Percentiles rank a stretch among this genome's conserved stretches.
Evolutionary conservation across 2,329 filamentous ascomycete genomes (phyloP).

Genomic region (Verticillium zaregamsianum): DNA sequence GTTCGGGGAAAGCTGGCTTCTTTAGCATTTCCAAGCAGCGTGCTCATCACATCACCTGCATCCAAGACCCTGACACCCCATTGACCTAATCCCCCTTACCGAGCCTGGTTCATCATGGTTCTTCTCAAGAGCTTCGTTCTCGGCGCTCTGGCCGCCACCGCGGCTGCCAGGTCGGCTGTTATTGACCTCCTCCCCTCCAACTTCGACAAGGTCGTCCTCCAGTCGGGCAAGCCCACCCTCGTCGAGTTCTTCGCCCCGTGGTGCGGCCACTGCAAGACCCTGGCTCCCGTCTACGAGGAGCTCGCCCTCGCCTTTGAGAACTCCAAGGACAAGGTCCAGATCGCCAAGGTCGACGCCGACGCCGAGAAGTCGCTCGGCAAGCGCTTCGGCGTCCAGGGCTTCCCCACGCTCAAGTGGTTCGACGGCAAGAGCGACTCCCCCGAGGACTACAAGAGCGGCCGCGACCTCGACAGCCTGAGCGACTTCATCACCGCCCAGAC

Average conservation of each 20-base stretch:
- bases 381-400: conserved; percentile 85
- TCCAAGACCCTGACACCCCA: not conserved
- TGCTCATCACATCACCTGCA: not conserved
- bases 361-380: conserved; percentile 79
- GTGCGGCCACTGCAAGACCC: conserved; percentile 99
- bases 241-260: conserved; percentile 98
- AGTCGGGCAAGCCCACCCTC: conserved; percentile 90
- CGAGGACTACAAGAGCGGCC: conserved; percentile 77
- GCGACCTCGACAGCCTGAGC: conserved; percentile 81
- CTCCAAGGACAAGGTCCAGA: conserved; percentile 68
- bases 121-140: conserved; percentile 58
- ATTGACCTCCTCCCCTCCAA: conserved; percentile 85
- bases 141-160: conserved; percentile 49
- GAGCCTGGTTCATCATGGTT: conserved; percentile 38
- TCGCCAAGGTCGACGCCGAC: conserved; percentile 96
- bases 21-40: conserved; percentile 32
- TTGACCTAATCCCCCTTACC: not conserved
- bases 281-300: conserved; percentile 93
- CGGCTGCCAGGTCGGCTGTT: conserved; percentile 73
- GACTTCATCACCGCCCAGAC: conserved; percentile 85
- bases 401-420: conserved; percentile 97
- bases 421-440: conserved; percentile 89
- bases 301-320: conserved; percentile 71
- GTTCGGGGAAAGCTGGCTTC: conserved; percentile 30
- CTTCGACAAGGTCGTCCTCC: conserved; percentile 85